Evolutionary conservation across 306 rosid species (phyloP), one percentile per base, ranked within the genome.

Genomic region (Vigna radiata): DNA sequence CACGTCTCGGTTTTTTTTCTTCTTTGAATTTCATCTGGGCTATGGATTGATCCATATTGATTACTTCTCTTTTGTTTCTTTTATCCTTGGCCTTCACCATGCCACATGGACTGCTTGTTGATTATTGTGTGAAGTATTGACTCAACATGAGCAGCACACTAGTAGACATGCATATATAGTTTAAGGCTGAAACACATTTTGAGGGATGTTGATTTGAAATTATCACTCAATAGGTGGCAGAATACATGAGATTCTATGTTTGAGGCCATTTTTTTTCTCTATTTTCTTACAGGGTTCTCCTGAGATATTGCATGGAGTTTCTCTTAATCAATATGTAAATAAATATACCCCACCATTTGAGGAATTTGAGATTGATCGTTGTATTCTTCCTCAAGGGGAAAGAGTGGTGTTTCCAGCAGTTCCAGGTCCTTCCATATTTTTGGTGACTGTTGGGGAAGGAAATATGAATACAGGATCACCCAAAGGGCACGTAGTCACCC

Each of bases 311-410:
- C 80, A 54, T 70, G 99, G 98, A 75, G 83, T 83, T 77, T 70
- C 89, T 39, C 0, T 95, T 50, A 90, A 85, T 79, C 85, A 86
- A 33, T 87, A 80, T 49, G 84, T 92, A 61, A 89, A 68, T 41
- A 89, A 85, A 76, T 95, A 95, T 48, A 74, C 69, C 58, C 97
- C 97, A 0, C 99, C 99, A 8, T 92, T 90, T 3, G 94, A 95
- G 9, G 99, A 95, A 84, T 95, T 95, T 33, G 99, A 95, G 87
- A 88, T 92, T 2, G 99, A 95, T 49, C 68, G 80, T 0, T 92
- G 99, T 46, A 66, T 79, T 64, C 93, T 95, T 58, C 99, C 96
- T 29, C 72, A 62, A 31, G 88, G 86, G 37, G 87, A 82, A 83
- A 86, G 81, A n/a, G 83, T 84, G 29, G 83, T 68, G 66, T 89